Conservation (phyloP, 2,329 filamentous ascomycete genomes). For the Exserohilum turcica region DNA sequence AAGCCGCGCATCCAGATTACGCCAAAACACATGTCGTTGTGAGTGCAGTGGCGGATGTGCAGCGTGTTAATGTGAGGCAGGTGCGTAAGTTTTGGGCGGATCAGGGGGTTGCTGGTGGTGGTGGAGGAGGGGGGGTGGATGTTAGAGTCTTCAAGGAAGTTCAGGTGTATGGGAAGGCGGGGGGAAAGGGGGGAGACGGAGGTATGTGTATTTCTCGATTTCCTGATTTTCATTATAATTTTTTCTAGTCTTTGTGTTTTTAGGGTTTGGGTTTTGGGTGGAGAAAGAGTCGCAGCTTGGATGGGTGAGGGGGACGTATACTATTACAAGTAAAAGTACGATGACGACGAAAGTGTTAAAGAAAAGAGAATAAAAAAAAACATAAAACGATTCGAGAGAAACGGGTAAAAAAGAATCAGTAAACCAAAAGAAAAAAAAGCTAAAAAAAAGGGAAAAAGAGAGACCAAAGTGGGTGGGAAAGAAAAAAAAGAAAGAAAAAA, state of each 20-base stretch:
- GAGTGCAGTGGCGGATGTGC: conserved; percentile 31
- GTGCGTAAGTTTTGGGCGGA: conserved; percentile 13
- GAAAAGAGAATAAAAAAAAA: too few relatives aligned
- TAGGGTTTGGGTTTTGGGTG: too few relatives aligned
- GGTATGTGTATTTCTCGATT: not conserved
- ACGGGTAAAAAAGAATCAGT: too few relatives aligned
- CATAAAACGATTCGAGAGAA: too few relatives aligned
- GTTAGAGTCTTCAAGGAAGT: not conserved
- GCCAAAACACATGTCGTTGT: conserved; percentile 31
- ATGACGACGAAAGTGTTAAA: too few relatives aligned
- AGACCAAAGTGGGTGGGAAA: too few relatives aligned
- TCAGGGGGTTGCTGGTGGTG: not conserved
- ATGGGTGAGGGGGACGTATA: too few relatives aligned
- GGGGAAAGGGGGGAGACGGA: not conserved
- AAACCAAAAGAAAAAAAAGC: too few relatives aligned
- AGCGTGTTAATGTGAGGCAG: conserved; percentile 19
- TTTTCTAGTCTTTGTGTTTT: too few relatives aligned
- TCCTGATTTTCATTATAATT: not conserved
- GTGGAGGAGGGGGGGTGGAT: not conserved
- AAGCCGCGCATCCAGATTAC: conserved; percentile 26
- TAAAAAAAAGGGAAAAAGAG: too few relatives aligned
- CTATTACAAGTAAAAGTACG: too few relatives aligned
- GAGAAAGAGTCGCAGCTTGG: too few relatives aligned
- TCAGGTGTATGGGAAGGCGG: not conserved
- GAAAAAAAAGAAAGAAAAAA: not conserved